Percentiles rank a stretch among this genome's conserved stretches.
phyloP scores from a whole-genome alignment of 441 rosid species.

The Pelargonium citronellum region DNA sequence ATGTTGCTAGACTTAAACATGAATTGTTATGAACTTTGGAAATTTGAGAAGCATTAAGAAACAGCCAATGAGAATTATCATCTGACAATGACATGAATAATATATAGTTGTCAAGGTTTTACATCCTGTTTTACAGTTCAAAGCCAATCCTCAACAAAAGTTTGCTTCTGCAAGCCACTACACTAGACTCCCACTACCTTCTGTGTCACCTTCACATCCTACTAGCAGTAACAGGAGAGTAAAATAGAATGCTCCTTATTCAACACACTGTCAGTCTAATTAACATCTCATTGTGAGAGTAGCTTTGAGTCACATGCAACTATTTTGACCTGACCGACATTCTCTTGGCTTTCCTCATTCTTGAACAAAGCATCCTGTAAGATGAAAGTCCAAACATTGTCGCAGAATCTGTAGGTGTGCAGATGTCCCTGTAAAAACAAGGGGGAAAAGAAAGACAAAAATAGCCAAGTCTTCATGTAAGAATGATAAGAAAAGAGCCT shows the following conservation, averaged over 20 bases:
- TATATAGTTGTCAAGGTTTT: not conserved
- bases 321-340: conserved; percentile 72
- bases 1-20: too few species aligned
- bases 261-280: not conserved
- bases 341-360: conserved; percentile 55
- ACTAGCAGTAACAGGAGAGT: not conserved
- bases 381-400: conserved; percentile 98
- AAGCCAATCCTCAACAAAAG: not conserved
- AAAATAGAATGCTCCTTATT: conserved; percentile 3
- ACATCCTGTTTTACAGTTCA: not conserved
- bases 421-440: conserved; percentile 66
- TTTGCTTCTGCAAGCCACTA: not conserved
- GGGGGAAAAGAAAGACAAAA: conserved; percentile 5
- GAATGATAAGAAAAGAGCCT: not conserved
- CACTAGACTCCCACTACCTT: not conserved
- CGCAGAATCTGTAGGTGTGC: conserved; percentile 97
- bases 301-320: conserved; percentile 97
- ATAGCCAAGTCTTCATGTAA: not conserved
- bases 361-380: conserved; percentile 69
- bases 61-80: too few species aligned
- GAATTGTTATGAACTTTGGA: too few species aligned
- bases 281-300: conserved; percentile 50
- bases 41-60: too few species aligned
- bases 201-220: not conserved
- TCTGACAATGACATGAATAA: not conserved